Base-by-base conservation (phyloP, 805 yeast genomes). In the Candida saitoana region DNA sequence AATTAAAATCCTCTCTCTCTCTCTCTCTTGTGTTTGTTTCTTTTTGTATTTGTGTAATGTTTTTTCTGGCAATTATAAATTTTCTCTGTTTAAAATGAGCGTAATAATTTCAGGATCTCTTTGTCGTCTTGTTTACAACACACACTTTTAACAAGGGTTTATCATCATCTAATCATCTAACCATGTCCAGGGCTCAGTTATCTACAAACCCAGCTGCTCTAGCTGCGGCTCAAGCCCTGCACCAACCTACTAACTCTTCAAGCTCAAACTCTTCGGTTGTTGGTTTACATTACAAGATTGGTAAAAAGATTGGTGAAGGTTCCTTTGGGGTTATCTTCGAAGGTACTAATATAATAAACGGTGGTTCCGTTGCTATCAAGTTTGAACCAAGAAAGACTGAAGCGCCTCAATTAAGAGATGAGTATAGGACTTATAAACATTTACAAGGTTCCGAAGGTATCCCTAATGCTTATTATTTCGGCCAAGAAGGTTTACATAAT, bases 271-370 rank as follows among this genome's bases (percentile, higher is more conserved):
- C 53, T 45, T 64, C 71, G 5, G 73, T 69, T n/a, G 74, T 69
- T n/a, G 83, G 82, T 5, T 70, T 76, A 33, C 95, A 86, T 60
- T 86, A 82, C 62, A 83, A 82, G 50, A 78, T 84, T 43, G 93
- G 91, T 7, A 84, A 84, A 55, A 86, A 86, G 62, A 86, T 86
- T 41, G 95, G 95, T 29, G 93, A 86, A 58, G 95, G 95, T 2
- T 84, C 93, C 0, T 86, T 86, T 67, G 95, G 95, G 27, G 84
- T 85, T 6, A 82, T 86, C 40, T 86, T 85, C 60, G 89, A 85
- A 65, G 95, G 95, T 32, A 77, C 80, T 43, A 87, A 86, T 56
- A 65, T 86, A 47, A 66, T 85, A 46, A 77, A 84, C 48, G 79
- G 81, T 37, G 70, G 64, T 12, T 56, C 80, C 17, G 91, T 85